phyloP scores from a whole-genome alignment of 371 early-diverging fungal species.

The Mortierella sp. region DNA sequence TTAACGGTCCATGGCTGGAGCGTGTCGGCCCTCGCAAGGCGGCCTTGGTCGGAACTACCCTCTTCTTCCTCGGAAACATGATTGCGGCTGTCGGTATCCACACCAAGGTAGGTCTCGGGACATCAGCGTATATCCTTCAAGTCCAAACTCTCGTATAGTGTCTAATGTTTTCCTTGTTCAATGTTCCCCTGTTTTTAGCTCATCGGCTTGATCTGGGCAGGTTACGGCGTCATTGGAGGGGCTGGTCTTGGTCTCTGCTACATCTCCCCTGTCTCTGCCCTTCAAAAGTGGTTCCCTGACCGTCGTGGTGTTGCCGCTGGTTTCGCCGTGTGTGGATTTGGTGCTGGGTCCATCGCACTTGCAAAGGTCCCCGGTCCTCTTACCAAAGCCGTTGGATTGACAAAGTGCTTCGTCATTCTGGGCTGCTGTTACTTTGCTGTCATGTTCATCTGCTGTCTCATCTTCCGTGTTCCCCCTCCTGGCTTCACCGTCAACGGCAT shows the following conservation, averaged over 20 bases:
- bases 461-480: slow-evolving; percentile 73
- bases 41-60: slow-evolving; percentile 59
- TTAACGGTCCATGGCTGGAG: slow-evolving; percentile 77
- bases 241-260: slow-evolving; percentile 72
- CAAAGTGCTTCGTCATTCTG: slow-evolving; percentile 65
- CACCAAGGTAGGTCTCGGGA: slow-evolving; percentile 57
- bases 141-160: too few species aligned
- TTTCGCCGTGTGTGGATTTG: slow-evolving; percentile 75
- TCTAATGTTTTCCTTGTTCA: too few species aligned
- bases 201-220: slow-evolving; percentile 59
- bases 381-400: slow-evolving; percentile 58
- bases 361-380: slow-evolving; percentile 67
- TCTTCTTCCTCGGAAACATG: slow-evolving; percentile 72
- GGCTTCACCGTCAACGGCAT: slow-evolving; percentile 69
- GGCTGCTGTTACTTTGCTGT: slow-evolving; percentile 56
- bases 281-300: slow-evolving; percentile 70
- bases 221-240: slow-evolving; percentile 73
- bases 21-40: slow-evolving; percentile 67
- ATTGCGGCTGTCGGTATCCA: slow-evolving; percentile 67
- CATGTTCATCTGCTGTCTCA: slow-evolving; percentile 43
- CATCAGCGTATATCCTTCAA: too few species aligned
- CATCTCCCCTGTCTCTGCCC: slow-evolving; percentile 69
- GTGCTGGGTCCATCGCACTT: slow-evolving; percentile 71
- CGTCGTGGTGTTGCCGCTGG: slow-evolving; percentile 67
- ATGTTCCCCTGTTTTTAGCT: too few species aligned